Evolutionary conservation across 179 eudicot species (phyloP).

Genomic region (Drosera spatulata): DNA sequence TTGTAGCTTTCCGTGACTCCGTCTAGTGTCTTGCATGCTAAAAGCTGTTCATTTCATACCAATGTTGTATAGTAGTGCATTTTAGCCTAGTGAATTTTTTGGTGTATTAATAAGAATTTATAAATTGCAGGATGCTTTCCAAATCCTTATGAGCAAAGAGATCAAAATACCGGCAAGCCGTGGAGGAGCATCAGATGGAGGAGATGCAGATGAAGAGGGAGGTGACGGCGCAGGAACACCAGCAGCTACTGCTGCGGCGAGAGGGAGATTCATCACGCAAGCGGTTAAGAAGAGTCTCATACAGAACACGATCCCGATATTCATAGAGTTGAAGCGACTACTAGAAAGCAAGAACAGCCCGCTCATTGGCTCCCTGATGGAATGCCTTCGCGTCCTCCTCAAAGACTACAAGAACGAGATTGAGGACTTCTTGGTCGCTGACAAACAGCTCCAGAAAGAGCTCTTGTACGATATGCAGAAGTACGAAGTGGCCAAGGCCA

Average conservation of each 20-base stretch:
- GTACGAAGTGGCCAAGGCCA: conserved; percentile 55
- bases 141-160: conserved; percentile 81
- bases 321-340: conserved; percentile 78
- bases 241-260: conserved; percentile 35
- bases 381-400: conserved; percentile 80
- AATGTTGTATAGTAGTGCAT: no score
- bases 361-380: conserved; percentile 88
- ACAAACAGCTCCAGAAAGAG: conserved; percentile 88
- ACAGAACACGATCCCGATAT: conserved; percentile 88
- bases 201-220: conserved; percentile 66
- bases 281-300: conserved; percentile 79
- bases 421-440: conserved; percentile 82
- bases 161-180: conserved; percentile 62
- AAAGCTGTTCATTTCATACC: no score
- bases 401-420: conserved; percentile 97
- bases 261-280: conserved; percentile 83
- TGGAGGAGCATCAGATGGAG: conserved; percentile 47
- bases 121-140: conserved; percentile 69
- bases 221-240: conserved; percentile 25
- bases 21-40: no score
- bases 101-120: not conserved
- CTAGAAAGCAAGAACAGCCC: conserved; percentile 85
- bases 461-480: conserved; percentile 81
- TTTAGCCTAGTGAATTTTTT: no score
- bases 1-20: no score